Percentiles rank a stretch among this genome's conserved stretches.
Conservation (phyloP, 345 rosid genomes). For the Salix udensis region DNA sequence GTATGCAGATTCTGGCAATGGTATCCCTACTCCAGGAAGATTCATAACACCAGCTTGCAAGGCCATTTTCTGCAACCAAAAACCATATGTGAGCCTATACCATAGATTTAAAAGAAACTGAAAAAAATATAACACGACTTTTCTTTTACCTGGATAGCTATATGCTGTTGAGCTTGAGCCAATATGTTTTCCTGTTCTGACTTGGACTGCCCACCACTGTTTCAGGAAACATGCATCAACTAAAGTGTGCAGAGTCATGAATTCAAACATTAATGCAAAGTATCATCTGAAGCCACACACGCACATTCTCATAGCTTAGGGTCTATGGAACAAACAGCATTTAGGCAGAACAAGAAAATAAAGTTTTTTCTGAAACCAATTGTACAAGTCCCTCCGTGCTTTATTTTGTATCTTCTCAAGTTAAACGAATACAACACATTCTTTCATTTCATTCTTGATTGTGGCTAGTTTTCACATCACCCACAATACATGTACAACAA, state of each 20-base stretch:
- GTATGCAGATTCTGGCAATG: conserved; percentile 4
- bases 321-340: not conserved
- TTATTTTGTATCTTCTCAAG: not conserved
- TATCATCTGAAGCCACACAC: not conserved
- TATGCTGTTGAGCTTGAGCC: conserved; percentile 33
- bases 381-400: not conserved
- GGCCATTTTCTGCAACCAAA: conserved; percentile 21
- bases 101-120: not conserved
- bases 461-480: not conserved
- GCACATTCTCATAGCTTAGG: not conserved
- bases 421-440: not conserved
- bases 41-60: conserved; percentile 28
- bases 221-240: conserved; percentile 4
- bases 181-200: conserved; percentile 26
- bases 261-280: not conserved
- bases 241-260: not conserved
- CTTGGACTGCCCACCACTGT: conserved; percentile 25
- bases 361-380: not conserved
- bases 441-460: not conserved
- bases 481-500: not conserved
- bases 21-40: conserved; percentile 15
- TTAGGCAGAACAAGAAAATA: not conserved
- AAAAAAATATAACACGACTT: not conserved
- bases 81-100: not conserved
- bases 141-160: conserved; percentile 27